phyloP scores from a whole-genome alignment of 2,329 filamentous ascomycete species.

The Bretziella fagacearum region DNA sequence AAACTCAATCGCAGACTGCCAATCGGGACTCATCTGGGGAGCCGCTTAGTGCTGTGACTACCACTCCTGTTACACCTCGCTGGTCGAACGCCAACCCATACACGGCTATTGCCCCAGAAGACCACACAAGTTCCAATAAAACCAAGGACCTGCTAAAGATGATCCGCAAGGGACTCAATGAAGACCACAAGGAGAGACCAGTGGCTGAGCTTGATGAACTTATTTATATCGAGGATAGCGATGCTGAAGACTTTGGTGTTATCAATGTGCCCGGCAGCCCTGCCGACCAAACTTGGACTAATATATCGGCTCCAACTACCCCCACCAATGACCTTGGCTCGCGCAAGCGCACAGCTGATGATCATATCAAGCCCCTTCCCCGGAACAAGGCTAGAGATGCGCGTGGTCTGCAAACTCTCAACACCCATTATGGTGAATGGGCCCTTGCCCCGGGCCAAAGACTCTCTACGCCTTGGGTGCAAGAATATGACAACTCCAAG shows the following conservation, averaged over 20 bases:
- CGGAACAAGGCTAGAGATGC: slow-evolving; percentile 29
- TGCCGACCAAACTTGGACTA: slow-evolving; percentile 10
- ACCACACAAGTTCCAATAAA: slow-evolving; percentile 45
- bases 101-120: slow-evolving; percentile 51
- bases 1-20: neutral
- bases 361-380: slow-evolving; percentile 43
- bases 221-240: slow-evolving; percentile 64
- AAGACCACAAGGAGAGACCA: slow-evolving; percentile 32
- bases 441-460: slow-evolving; percentile 24
- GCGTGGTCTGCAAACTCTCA: slow-evolving; percentile 28
- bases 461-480: slow-evolving; percentile 36
- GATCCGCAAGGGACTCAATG: slow-evolving; percentile 74
- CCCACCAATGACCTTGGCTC: slow-evolving; percentile 32
- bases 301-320: slow-evolving; percentile 12
- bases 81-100: slow-evolving; percentile 98
- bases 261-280: slow-evolving; percentile 4
- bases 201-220: slow-evolving; percentile 59
- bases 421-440: slow-evolving; percentile 37
- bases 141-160: slow-evolving; percentile 77
- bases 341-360: slow-evolving; percentile 59
- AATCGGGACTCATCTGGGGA: slow-evolving; percentile 2
- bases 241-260: slow-evolving; percentile 31
- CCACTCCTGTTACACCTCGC: slow-evolving; percentile 35
- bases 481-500: slow-evolving; percentile 20
- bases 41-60: neutral